Base-by-base conservation (phyloP, 768 basidiomycete species). In the Boletus reticulatus region DNA sequence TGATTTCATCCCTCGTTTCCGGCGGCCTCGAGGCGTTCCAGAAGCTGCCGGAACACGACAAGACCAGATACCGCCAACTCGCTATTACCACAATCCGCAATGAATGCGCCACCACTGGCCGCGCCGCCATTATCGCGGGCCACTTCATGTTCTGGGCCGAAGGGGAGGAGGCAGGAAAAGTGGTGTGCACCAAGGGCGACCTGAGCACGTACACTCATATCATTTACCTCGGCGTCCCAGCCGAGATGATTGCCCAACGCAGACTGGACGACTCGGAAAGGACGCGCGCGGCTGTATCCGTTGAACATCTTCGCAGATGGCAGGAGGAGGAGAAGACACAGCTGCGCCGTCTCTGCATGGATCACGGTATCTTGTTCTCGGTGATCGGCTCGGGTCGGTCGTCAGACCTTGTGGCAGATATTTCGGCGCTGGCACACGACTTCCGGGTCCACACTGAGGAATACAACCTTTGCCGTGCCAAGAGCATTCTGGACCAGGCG, bases 171-270 rank as follows among this genome's bases (percentile, higher is more conserved):
- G 57, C 57, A 45, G 58, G 50, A 59, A 59, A 58, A 53, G 50
- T 7, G 45, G 58, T 59, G 50, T 59, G 57, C 41, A 59, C 58
- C 41, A 59, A n/a, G 36, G 56, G 47, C 22, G 53, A 57, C 47
- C 56, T 57, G 56, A 57, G 47, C 56, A 57, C 56, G n/a, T 57
- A 57, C 56, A 57, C 56, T 34, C 56, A 57, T 44, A 55, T 57
- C 53, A 57, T 57, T 39, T 57, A 57, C 42, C 53, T 57, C 42
- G 43, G n/a, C 42, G 11, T 57, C 47, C 53, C 56, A 41, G 53
- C 47, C 29, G 53, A 55, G 46, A 47, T 57, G 56, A 55, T 57
- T 48, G 56, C 43, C 47, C 56, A 57, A 57, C 53, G 47, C 56
- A 57, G 56, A 57, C 47, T 55, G 36, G 47, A 4, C 11, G 53